phyloP scores from a whole-genome alignment of 345 rosid genomes.

The Populus euphratica region DNA sequence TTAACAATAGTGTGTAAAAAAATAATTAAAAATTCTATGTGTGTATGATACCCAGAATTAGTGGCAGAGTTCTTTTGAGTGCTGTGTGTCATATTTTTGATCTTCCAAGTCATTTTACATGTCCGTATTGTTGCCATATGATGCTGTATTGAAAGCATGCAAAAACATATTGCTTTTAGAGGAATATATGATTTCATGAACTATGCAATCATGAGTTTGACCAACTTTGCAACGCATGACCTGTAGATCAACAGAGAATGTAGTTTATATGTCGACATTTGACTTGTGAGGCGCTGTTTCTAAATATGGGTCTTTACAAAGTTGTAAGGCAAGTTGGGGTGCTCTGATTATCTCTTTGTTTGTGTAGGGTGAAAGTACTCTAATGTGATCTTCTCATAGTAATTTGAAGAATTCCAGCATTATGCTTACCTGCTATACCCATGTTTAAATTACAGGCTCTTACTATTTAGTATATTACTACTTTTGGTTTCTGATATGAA shows the following conservation, averaged over 20 bases:
- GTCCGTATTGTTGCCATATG: not conserved
- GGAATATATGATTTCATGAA: not conserved
- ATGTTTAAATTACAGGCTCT: no score
- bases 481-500: no score
- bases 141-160: not conserved
- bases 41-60: not conserved
- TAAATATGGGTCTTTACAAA: no score
- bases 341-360: no score
- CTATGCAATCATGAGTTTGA: not conserved
- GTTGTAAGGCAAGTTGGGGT: no score
- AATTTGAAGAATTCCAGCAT: no score
- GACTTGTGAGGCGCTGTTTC: not conserved
- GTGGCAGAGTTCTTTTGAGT: not conserved
- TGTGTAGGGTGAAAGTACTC: no score
- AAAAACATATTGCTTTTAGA: not conserved
- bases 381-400: no score
- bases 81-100: not conserved
- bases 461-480: no score
- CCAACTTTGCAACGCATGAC: no score
- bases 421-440: no score
- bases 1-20: not conserved
- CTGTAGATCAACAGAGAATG: not conserved
- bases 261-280: not conserved
- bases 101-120: not conserved
- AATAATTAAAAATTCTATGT: no score